Conservation (phyloP, 331 rosid genomes). For the Quercus phellos region DNA sequence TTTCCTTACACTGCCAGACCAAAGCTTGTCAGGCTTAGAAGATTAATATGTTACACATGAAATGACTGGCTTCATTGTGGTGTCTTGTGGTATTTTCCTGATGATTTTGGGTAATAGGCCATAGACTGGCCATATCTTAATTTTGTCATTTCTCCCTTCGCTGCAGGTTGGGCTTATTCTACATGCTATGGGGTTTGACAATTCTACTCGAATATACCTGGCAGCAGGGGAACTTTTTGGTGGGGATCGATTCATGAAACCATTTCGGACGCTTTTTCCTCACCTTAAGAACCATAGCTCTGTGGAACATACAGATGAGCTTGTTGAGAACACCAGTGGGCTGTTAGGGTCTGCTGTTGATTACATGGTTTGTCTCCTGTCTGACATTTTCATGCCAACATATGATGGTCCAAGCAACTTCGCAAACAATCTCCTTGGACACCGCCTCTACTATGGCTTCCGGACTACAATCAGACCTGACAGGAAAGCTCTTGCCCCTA, state of each 20-base stretch:
- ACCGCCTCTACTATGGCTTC: constrained; percentile 93
- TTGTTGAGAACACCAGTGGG: constrained; percentile 71
- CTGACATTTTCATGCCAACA: constrained; percentile 98
- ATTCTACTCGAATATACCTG: constrained; percentile 53
- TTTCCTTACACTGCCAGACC: not conserved
- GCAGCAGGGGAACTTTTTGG: constrained; percentile 87
- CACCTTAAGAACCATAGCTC: constrained; percentile 80
- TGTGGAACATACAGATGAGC: constrained; percentile 71
- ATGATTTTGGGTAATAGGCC: not conserved
- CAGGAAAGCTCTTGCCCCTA: constrained; percentile 87
- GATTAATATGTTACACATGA: not conserved
- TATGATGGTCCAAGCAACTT: constrained; percentile 99
- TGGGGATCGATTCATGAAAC: constrained; percentile 85
- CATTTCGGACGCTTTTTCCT: constrained; percentile 72
- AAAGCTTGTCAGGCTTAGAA: not conserved
- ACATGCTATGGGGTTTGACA: constrained; percentile 48
- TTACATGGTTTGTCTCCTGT: constrained; percentile 98
- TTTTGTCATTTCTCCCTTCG: not conserved
- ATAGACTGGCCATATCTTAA: not conserved
- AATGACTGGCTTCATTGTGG: not conserved
- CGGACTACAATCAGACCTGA: constrained; percentile 89
- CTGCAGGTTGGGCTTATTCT: constrained; percentile 56
- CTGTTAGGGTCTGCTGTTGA: constrained; percentile 96
- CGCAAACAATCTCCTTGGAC: constrained; percentile 97
- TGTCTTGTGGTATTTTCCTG: not conserved